Conservation (phyloP, 495 filamentous ascomycete genomes). For the Baudoinia panamericana region DNA sequence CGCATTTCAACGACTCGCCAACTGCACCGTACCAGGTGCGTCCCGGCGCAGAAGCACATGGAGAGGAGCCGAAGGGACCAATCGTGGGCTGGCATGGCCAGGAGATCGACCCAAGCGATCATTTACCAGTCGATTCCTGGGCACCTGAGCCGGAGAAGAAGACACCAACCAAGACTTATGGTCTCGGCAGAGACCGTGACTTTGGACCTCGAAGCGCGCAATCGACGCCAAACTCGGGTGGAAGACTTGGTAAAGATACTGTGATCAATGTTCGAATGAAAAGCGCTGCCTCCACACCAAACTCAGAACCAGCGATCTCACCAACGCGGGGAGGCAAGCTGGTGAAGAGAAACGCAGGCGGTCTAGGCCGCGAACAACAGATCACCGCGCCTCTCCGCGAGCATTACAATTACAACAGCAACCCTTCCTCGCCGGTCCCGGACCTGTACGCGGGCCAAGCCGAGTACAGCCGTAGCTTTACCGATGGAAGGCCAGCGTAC, state of each 20-base stretch:
- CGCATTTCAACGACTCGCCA: slow-evolving; percentile 3
- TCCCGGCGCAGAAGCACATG: background rate
- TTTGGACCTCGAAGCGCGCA: slow-evolving; percentile 11
- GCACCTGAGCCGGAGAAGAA: slow-evolving; percentile 73
- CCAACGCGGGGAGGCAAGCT: slow-evolving; percentile 5
- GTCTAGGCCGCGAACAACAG: background rate
- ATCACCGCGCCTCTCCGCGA: slow-evolving; percentile 5
- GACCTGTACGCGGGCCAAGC: slow-evolving; percentile 8
- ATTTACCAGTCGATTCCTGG: slow-evolving; percentile 81
- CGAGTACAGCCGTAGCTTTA: slow-evolving; percentile 10
- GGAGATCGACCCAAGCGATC: slow-evolving; percentile 84
- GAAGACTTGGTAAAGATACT: slow-evolving; percentile 11
- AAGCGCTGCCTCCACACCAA: background rate
- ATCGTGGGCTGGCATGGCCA: slow-evolving; percentile 76
- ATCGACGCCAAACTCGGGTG: background rate
- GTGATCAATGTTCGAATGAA: slow-evolving; percentile 15
- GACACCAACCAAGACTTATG: slow-evolving; percentile 16
- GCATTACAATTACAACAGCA: slow-evolving; percentile 8
- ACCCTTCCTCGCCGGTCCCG: background rate
- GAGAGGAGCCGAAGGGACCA: slow-evolving; percentile 4
- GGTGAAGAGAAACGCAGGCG: slow-evolving; percentile 6
- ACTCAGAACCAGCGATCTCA: background rate
- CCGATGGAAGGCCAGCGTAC: slow-evolving; percentile 1
- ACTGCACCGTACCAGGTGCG: slow-evolving; percentile 8
- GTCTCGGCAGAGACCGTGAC: slow-evolving; percentile 16